Base-by-base conservation (phyloP, 2,329 filamentous ascomycete genomes). In the Sclerotinia glacialis region DNA sequence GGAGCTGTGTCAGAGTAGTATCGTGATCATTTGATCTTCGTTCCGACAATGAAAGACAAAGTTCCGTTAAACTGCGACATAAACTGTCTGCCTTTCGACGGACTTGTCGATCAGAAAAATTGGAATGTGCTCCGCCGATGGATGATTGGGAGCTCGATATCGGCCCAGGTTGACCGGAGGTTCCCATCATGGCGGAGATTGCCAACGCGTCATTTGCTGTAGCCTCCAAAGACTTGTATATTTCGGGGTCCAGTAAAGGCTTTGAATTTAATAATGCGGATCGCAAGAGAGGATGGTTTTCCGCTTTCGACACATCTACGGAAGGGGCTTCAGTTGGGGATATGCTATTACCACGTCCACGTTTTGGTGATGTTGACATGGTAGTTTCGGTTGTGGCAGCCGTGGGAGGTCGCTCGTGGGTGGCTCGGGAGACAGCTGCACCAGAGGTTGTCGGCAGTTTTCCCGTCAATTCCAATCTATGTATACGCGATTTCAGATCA, bases 371-470 rank as follows among this genome's bases (percentile, higher is more conserved):
- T 1, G 89, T 91, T 8, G 93, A 97, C 73, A 96, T 85, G 1
- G 93, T 97, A 0, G 95, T 98, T 7, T 91, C 88, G 18, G 91
- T 93, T 0, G 95, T 98, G 11, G 91, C 94, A 54, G 95, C 95
- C 8, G 95, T 98, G 21, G 89, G 86, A 5, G 95, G 95, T 67
- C 95, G 85, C 67, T 98, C 94, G 46, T 89, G 89, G 14, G 75
- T 74, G 6, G 72, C 74, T 34, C 73, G 70, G 6, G 89, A 89
- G 75, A 93, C 89, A 2, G 91, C 90, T 2, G 91, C 91, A 46
- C 89, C 90, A 3, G 93, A 94, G 2, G 91, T 93, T 0, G 91
- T 81, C 0, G 93, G 93, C 44, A 95, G 80, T 78, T 96, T 97
- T 67, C 93, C 93, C 2, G 92, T 96, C 72, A 96, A 79, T 77